Evolutionary conservation across 495 filamentous ascomycete genomes (phyloP), one percentile per base, ranked within the genome.

Genomic region (Pseudoneurospora amorphoporcata): DNA sequence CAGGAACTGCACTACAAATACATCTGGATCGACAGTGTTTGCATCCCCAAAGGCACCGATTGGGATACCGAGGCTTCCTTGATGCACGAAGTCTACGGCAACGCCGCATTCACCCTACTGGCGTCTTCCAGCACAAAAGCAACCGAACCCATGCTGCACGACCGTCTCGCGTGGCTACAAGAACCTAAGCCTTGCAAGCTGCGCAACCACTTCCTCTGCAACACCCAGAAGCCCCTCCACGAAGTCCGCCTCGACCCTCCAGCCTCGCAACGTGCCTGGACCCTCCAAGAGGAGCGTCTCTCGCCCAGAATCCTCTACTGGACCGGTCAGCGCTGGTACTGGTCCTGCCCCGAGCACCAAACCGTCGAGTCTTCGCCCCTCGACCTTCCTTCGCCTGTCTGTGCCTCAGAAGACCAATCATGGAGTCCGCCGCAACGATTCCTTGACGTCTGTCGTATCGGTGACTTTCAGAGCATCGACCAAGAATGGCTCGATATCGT

Each of bases 11-110:
- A 74, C 0, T 75, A 75, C 7, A 40, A 58, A 9, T 76, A 80
- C 70, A 74, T 80, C 19, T 80, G 79, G 79, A 79, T 80, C 39
- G 79, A 80, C 70, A 79, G 73, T 42, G 74, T 80, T 7, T 80
- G 79, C 68, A 80, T 79, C 4, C 79, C 79, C 61, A 79, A 80
- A 38, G 79, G 79, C 17, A 79, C 77, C 19, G 74, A 80, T 74
- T 80, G 79, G 79, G 77, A 80, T 41, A 76, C 70, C 5, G 79
- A 80, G 68, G 79, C 79, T 4, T 72, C 72, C 3, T 19, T 73
- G 14, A 80, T 80, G 79, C 79, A 80, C 39, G 77, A 80, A 61
- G 79, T 80, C 4, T 80, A 80, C 35, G 79, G 79, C 10, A 80
- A 80, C 39, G 77, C 79, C 32, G 77, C 72, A 19, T 79, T 80